Base-by-base conservation (phyloP, 306 rosid genomes). In the Macrotyloma uniflorum region DNA sequence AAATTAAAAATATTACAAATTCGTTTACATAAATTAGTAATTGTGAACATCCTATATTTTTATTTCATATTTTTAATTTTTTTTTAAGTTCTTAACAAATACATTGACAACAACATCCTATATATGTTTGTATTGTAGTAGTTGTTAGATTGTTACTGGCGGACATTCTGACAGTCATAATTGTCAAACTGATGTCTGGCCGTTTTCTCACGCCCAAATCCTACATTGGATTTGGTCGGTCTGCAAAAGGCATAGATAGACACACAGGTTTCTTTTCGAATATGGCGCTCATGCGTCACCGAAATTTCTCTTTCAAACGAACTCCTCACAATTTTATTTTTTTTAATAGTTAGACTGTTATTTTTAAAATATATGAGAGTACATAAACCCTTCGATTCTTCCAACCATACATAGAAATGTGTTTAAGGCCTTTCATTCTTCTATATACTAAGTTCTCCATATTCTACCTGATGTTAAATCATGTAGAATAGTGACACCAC, bases 191-290 rank as follows among this genome's bases (percentile, higher is more conserved):
- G 68, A 78, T 80, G 73, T 73, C 83, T 87, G 89, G 80, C 86
- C 46, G 15, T 81, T 82, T 53, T 79, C 20, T 80, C 92, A 94
- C 94, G 93, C 96, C 79, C 82, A 88, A 90, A 94, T 88, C 98
- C 90, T 81, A 80, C 40, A 57, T 83, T 85, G 63, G 97, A 92
- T 92, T 89, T 89, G 74, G 90, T 94, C 85, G 72, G 70, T 8
- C 26, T n/a, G n/a, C n/a, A n/a, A 9, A 65, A 18, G 3, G n/a
- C 28, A 45, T 32, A 14, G 22, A n/a, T n/a, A 50, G 12, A 15
- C 22, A 26, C 20, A 59, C 68, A 83, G 83, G 80, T 90, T 62
- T 8, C 50, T 79, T 57, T 49, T 90, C 79, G 89, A 84, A 83
- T 23, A 75, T 82, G 79, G 81, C 70, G 91, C 86, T 83, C 86